A percentile compares a stretch with the other conserved stretches of the same genome.
Conservation (phyloP, 352 stramenopile species). For the Phytophthora pseudosyringae region DNA sequence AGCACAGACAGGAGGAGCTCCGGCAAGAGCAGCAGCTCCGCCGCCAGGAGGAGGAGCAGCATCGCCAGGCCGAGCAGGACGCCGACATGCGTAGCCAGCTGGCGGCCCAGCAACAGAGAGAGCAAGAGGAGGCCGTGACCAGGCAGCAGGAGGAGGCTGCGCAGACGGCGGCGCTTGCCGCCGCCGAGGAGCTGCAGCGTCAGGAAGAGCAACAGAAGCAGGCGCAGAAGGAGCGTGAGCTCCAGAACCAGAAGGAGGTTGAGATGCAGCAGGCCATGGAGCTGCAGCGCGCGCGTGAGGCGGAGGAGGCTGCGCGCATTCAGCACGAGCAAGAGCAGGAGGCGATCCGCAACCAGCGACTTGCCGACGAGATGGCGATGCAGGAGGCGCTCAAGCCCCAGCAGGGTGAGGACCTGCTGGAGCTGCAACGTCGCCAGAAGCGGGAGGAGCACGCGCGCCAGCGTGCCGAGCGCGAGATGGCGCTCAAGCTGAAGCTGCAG, state of each 20-base stretch:
- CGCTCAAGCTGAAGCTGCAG: conserved; percentile 39
- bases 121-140: conserved; percentile 28
- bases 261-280: conserved; percentile 30
- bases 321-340: conserved; percentile 38
- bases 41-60: conserved; percentile 17
- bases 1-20: conserved; percentile 6
- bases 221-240: conserved; percentile 27
- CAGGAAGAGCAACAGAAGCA: conserved; percentile 41
- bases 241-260: conserved; percentile 24
- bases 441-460: conserved; percentile 73
- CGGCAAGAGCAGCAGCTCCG: conserved; percentile 18
- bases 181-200: conserved; percentile 35
- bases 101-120: conserved; percentile 29
- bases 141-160: conserved; percentile 32
- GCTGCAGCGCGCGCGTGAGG: conserved; percentile 33
- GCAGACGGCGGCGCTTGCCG: conserved; percentile 20
- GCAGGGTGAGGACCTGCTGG: conserved; percentile 52
- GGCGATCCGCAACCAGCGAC: conserved; percentile 30
- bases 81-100: conserved; percentile 32
- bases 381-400: conserved; percentile 39
- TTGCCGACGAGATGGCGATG: conserved; percentile 40
- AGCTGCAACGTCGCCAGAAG: conserved; percentile 73
- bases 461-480: conserved; percentile 51
- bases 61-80: conserved; percentile 24
- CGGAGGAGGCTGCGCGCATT: conserved; percentile 30